Conservation (phyloP, 2,329 filamentous ascomycete genomes). For the Colletotrichum sp. region DNA sequence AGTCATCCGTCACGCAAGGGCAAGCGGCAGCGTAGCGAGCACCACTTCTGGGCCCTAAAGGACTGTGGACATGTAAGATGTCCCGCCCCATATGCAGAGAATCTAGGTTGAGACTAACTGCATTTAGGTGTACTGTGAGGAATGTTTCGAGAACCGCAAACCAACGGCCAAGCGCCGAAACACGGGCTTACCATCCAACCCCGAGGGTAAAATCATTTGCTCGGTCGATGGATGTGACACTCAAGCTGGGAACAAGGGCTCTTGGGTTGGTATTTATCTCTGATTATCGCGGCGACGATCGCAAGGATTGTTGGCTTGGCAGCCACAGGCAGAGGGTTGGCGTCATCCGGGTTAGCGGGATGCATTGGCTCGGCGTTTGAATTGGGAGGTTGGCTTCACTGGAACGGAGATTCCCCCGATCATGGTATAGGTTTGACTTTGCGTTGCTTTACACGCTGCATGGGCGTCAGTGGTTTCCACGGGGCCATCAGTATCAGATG, state of each 20-base stretch:
- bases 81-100: background rate
- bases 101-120: constrained; percentile 32
- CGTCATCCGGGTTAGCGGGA: constrained; percentile 7
- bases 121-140: constrained; percentile 65
- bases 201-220: constrained; percentile 47
- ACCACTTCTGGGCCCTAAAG: constrained; percentile 92
- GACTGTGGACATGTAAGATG: constrained; percentile 84
- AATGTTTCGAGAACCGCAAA: constrained; percentile 63
- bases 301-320: constrained; percentile 49
- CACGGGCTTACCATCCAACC: constrained; percentile 15
- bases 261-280: constrained; percentile 68
- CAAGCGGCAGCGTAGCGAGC: constrained; percentile 64
- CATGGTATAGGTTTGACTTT: constrained; percentile 16
- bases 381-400: background rate
- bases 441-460: background rate
- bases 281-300: constrained; percentile 26
- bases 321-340: background rate
- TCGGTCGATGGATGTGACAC: constrained; percentile 61
- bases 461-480: background rate
- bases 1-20: constrained; percentile 42
- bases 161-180: constrained; percentile 36
- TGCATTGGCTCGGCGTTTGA: constrained; percentile 22
- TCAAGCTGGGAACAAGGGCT: constrained; percentile 57
- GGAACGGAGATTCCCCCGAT: constrained; percentile 8
- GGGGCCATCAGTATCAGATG: background rate